These are phyloP conservation scores for Eucalyptus coolabah DNA, from an alignment of 345 rosid species.

Conservation along the genomic window DNA sequence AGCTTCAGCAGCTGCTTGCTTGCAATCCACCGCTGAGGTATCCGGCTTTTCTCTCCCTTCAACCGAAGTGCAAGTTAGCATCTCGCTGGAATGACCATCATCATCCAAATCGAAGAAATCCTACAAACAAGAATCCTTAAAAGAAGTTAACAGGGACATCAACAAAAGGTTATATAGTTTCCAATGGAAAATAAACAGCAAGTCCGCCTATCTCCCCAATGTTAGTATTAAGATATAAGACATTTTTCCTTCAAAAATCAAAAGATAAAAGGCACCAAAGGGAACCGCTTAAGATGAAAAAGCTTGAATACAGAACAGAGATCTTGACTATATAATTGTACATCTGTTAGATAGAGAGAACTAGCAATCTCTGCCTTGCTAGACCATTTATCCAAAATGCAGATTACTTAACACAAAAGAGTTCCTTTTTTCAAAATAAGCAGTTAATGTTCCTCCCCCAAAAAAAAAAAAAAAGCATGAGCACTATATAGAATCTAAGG, in stretches of 20 bases:
- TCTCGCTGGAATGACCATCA: conserved; percentile 19
- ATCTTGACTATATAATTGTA: neutral
- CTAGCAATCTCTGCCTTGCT: neutral
- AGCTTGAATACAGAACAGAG: neutral
- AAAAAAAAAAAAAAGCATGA: neutral
- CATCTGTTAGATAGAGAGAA: neutral
- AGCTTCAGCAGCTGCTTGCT: conserved; percentile 18
- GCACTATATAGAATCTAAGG: neutral
- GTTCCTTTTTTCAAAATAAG: neutral
- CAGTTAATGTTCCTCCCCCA: neutral
- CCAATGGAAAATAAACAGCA: neutral
- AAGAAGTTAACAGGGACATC: neutral
- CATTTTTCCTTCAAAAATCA: neutral
- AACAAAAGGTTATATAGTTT: neutral
- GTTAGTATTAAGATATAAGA: neutral
- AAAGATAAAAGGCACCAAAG: neutral
- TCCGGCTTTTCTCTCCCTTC: conserved; percentile 25
- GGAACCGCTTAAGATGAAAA: neutral
- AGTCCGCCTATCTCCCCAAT: neutral
- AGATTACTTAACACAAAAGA: neutral
- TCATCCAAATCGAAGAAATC: conserved; percentile 72
- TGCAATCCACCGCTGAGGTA: conserved; percentile 5
- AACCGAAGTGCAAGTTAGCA: conserved; percentile 4
- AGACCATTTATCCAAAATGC: neutral
- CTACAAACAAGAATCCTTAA: conserved; percentile 13